Base-by-base conservation (phyloP, 192 early-diverging fungal genomes). In the Coemansia sp. region DNA sequence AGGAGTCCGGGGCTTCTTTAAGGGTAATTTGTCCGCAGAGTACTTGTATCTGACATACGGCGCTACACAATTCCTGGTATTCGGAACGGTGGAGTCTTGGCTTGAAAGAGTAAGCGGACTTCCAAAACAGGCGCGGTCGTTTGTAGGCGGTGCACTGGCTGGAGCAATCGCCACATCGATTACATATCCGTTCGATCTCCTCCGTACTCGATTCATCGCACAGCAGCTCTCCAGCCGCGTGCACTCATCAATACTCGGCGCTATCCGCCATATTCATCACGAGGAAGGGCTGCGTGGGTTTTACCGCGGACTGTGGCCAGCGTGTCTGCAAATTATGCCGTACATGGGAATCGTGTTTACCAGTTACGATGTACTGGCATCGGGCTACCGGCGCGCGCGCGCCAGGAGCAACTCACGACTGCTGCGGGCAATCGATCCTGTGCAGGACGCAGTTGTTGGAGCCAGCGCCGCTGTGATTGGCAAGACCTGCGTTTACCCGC, bases 181-280 rank as follows among this genome's bases (percentile, higher is more conserved):
- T 0, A 95, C 96, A 34, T 98, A 96, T 82, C 94, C 96, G n/a
- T 89, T 98, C 58, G 96, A 98, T 84, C 84, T 98, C 5, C 74
- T 98, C 31, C 85, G 96, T 49, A 98, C 96, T 2, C 84, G 94
- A 22, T 98, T 98, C 83, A 92, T 94, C 4, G 84, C 90, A 12
- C 93, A 97, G 64, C 87, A 88, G 28, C 67, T 83, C 32, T 47
- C 68, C 8, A 85, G 82, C 72, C 81, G 83, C 78, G 82, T 90
- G 8, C 93, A 97, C 75, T 78, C 64, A 19, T 80, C 88, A 18
- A 62, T 97, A 2, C 22, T 80, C 0, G 82, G 84, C 7, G 92
- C 94, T 8, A 62, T 94, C 0, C 34, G 57, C 10, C 73, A 86
- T 54, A 96, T 98, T 56, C 60, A 73, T 25, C 32, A 54, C 3